A percentile compares a stretch with the other conserved stretches of the same genome.
Conservation (phyloP, 2,329 filamentous ascomycete species). For the Fusarium sp. region DNA sequence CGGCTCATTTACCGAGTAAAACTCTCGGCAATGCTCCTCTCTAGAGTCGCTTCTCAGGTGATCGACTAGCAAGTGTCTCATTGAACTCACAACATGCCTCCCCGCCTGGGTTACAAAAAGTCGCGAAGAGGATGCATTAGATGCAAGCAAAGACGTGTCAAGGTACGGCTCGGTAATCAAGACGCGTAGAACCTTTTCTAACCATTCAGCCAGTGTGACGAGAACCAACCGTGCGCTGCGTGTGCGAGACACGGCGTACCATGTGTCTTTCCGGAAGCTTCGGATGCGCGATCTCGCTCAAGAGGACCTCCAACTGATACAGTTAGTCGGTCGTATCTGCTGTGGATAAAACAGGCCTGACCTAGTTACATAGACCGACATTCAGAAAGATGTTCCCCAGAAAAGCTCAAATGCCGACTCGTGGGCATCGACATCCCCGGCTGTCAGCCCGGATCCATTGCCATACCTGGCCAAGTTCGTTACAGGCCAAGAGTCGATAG, state of each 20-base stretch:
- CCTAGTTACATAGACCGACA: background rate
- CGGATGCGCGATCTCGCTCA: slow-evolving; percentile 18
- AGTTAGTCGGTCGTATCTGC: background rate
- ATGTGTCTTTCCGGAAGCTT: slow-evolving; percentile 50
- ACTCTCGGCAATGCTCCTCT: background rate
- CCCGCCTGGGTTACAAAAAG: slow-evolving; percentile 55
- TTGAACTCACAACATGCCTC: slow-evolving; percentile 23
- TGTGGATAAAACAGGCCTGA: background rate
- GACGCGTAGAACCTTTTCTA: background rate
- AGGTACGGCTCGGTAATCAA: slow-evolving; percentile 43
- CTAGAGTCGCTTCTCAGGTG: no score
- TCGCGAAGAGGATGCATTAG: slow-evolving; percentile 54
- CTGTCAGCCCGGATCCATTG: slow-evolving; percentile 33
- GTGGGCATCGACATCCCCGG: slow-evolving; percentile 15
- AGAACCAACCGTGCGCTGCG: slow-evolving; percentile 56
- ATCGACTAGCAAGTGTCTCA: slow-evolving; percentile 1
- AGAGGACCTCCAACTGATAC: slow-evolving; percentile 12
- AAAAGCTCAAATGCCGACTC: background rate
- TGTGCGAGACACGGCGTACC: slow-evolving; percentile 55
- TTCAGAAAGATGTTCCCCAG: background rate
- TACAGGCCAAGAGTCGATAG: slow-evolving; percentile 30
- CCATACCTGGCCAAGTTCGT: slow-evolving; percentile 47
- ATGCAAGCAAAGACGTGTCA: slow-evolving; percentile 57
- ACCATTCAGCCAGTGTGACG: slow-evolving; percentile 56
- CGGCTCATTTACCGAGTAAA: background rate